Percentiles rank a stretch among this genome's conserved stretches.
Conservation (phyloP, 345 rosid genomes). For the Raphanus raphanistrum region DNA sequence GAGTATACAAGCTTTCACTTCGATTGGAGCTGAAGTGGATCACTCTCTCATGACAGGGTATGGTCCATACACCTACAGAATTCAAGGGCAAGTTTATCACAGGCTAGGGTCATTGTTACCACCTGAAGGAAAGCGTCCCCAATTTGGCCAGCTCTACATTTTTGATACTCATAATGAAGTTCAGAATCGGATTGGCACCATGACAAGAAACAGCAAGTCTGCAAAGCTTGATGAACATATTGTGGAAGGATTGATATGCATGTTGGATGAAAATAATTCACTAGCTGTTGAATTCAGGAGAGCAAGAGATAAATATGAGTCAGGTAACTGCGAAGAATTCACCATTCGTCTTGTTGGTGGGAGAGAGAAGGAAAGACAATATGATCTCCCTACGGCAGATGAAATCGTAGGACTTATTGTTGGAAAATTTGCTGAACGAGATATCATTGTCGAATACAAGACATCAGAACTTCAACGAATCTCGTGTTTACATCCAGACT, state of each 20-base stretch:
- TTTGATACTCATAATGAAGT: neutral
- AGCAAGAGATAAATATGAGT: neutral
- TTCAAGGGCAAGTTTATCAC: neutral
- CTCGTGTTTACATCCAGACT: neutral
- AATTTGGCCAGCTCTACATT: neutral
- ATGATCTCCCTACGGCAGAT: neutral
- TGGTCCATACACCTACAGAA: neutral
- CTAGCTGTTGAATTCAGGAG: neutral
- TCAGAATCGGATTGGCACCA: neutral
- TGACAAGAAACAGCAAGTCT: neutral
- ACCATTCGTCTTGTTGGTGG: neutral
- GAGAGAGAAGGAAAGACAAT: neutral
- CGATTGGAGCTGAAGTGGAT: neutral
- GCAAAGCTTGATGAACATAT: neutral
- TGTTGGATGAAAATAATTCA: neutral
- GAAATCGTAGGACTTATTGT: neutral
- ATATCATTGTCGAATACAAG: neutral
- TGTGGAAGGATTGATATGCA: neutral
- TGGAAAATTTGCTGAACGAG: neutral
- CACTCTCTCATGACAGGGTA: neutral
- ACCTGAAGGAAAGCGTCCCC: neutral
- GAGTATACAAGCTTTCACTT: neutral
- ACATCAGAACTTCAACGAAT: neutral
- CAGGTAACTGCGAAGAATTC: neutral
- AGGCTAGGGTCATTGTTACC: neutral